Conservation (phyloP, 306 rosid species). For the Prunus kanzakura region DNA sequence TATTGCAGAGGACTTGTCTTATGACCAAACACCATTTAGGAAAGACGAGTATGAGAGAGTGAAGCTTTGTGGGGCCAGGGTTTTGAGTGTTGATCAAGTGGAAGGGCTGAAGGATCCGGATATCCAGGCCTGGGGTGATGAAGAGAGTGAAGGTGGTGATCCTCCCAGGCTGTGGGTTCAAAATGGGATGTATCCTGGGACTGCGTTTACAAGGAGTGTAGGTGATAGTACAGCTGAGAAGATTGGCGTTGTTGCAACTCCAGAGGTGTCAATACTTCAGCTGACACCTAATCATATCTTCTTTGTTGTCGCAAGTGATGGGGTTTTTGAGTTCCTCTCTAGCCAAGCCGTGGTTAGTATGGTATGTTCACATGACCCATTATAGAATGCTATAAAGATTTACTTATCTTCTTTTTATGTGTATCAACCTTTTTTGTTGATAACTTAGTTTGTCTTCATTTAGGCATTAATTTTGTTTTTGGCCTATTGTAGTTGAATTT, state of each 20-base stretch:
- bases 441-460: not conserved
- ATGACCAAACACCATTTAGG: constrained; percentile 95
- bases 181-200: constrained; percentile 76
- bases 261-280: constrained; percentile 68
- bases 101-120: constrained; percentile 87
- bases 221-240: constrained; percentile 87
- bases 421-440: not conserved
- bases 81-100: constrained; percentile 84
- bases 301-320: constrained; percentile 94
- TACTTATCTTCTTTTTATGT: not conserved
- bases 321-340: constrained; percentile 88
- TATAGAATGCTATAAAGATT: not conserved
- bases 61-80: constrained; percentile 85
- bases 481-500: not conserved
- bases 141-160: constrained; percentile 75
- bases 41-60: constrained; percentile 90
- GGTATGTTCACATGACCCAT: constrained; percentile 45
- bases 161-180: constrained; percentile 97
- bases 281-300: constrained; percentile 78
- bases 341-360: constrained; percentile 88
- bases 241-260: constrained; percentile 84
- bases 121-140: constrained; percentile 87
- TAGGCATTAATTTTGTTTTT: not conserved
- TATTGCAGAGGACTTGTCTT: constrained; percentile 76
- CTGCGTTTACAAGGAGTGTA: constrained; percentile 96